Percentiles rank a stretch among this genome's conserved stretches.
Conservation (phyloP, 371 early-diverging fungal species). For the Mortierella sp. region DNA sequence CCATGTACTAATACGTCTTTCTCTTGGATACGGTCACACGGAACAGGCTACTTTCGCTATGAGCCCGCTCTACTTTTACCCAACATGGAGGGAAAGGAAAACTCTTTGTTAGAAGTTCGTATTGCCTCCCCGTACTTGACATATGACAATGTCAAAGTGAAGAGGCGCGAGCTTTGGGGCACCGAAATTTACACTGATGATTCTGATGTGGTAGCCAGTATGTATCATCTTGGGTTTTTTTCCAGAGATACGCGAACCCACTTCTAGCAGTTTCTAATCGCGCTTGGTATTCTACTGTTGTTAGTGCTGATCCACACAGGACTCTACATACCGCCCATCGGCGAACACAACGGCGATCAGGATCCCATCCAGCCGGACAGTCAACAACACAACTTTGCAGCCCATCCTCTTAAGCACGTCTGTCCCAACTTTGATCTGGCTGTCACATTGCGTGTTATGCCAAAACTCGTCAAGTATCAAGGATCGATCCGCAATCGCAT, state of each 20-base stretch:
- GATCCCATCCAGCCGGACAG: slow-evolving; percentile 41
- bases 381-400: slow-evolving; percentile 47
- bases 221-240: background rate
- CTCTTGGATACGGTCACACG: background rate
- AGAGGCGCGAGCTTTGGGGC: slow-evolving; percentile 81
- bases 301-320: slow-evolving; percentile 71
- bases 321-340: slow-evolving; percentile 51
- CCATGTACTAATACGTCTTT: background rate
- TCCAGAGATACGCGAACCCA: background rate
- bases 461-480: slow-evolving; percentile 75
- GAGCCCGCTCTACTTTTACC: slow-evolving; percentile 62
- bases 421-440: slow-evolving; percentile 68
- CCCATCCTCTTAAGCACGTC: slow-evolving; percentile 26
- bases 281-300: background rate
- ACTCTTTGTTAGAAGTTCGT: slow-evolving; percentile 67
- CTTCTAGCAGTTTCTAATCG: background rate
- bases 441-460: slow-evolving; percentile 80
- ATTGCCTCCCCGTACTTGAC: slow-evolving; percentile 65
- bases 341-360: slow-evolving; percentile 16
- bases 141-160: slow-evolving; percentile 64
- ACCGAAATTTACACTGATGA: slow-evolving; percentile 91
- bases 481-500: slow-evolving; percentile 72
- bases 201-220: slow-evolving; percentile 87
- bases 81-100: slow-evolving; percentile 58
- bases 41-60: slow-evolving; percentile 62